These are phyloP conservation scores for Phytophthora fragariaefolia DNA, from an alignment of 352 stramenopile genomes.

Conservation along the genomic window DNA sequence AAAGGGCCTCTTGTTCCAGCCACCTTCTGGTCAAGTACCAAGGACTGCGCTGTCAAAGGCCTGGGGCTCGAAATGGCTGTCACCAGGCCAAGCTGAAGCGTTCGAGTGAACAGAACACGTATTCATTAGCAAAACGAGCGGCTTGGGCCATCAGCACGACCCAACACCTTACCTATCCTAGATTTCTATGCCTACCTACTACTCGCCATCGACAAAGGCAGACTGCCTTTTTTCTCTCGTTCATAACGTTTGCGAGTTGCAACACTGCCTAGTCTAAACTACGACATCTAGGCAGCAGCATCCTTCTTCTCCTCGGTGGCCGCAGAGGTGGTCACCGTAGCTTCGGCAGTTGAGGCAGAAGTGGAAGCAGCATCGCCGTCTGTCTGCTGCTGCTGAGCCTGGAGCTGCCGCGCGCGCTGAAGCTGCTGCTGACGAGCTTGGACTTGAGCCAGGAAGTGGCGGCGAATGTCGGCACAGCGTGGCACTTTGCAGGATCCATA, in stretches of 20 bases:
- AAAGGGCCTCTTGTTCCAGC: constrained; percentile 1
- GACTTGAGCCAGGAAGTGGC: constrained; percentile 82
- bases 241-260: constrained; percentile 7
- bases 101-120: constrained; percentile 26
- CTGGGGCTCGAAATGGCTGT: constrained; percentile 30
- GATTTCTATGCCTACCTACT: constrained; percentile 43
- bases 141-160: constrained; percentile 8
- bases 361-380: constrained; percentile 7
- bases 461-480: constrained; percentile 85
- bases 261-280: constrained; percentile 6
- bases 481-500: constrained; percentile 83
- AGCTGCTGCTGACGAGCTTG: constrained; percentile 78
- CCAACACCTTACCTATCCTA: constrained; percentile 34
- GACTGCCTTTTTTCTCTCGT: not conserved
- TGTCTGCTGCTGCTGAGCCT: constrained; percentile 38
- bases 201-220: constrained; percentile 10
- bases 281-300: constrained; percentile 20
- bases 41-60: constrained; percentile 8
- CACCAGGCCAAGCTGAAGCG: not conserved
- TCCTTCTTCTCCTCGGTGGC: constrained; percentile 32
- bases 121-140: constrained; percentile 43
- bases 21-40: constrained; percentile 19
- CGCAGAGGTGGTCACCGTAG: not conserved
- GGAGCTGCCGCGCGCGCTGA: constrained; percentile 46
- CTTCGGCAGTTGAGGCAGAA: constrained; percentile 1